phyloP scores from a whole-genome alignment of 2,329 filamentous ascomycete species.

The Colletotrichum sp. region DNA sequence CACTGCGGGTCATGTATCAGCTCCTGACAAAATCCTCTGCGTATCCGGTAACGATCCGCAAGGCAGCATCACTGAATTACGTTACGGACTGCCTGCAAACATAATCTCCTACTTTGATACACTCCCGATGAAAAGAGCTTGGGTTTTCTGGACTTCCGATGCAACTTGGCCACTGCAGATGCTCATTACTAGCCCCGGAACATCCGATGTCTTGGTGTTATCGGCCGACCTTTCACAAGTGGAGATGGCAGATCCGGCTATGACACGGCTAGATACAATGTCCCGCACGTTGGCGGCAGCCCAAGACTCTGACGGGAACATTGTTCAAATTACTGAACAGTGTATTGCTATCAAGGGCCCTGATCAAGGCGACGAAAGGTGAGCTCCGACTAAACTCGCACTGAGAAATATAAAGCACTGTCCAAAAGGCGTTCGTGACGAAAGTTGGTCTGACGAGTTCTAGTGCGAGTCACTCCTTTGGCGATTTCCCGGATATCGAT shows the following conservation, averaged over 20 bases:
- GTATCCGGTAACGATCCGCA: slow-evolving; percentile 67
- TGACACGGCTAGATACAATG: slow-evolving; percentile 53
- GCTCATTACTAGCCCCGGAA: slow-evolving; percentile 55
- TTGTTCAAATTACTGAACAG: slow-evolving; percentile 61
- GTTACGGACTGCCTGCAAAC: slow-evolving; percentile 72
- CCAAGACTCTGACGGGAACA: slow-evolving; percentile 36
- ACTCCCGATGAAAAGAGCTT: slow-evolving; percentile 54
- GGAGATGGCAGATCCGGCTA: slow-evolving; percentile 43
- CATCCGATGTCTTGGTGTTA: slow-evolving; percentile 53
- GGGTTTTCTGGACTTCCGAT: slow-evolving; percentile 48
- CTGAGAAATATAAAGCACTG: neutral
- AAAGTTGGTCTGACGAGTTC: neutral
- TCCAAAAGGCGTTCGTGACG: neutral
- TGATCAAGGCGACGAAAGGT: slow-evolving; percentile 39
- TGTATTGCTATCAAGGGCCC: slow-evolving; percentile 43
- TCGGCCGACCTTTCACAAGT: slow-evolving; percentile 51
- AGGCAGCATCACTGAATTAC: slow-evolving; percentile 71
- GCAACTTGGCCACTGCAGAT: slow-evolving; percentile 40
- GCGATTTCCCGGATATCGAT: slow-evolving; percentile 14
- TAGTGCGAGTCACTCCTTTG: neutral
- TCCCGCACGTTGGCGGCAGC: slow-evolving; percentile 56
- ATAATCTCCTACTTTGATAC: slow-evolving; percentile 64
- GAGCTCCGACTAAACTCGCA: neutral
- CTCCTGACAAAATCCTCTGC: slow-evolving; percentile 64
- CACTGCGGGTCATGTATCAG: neutral